Conservation (phyloP, 495 filamentous ascomycete genomes). For the Hamigera avellanea region DNA sequence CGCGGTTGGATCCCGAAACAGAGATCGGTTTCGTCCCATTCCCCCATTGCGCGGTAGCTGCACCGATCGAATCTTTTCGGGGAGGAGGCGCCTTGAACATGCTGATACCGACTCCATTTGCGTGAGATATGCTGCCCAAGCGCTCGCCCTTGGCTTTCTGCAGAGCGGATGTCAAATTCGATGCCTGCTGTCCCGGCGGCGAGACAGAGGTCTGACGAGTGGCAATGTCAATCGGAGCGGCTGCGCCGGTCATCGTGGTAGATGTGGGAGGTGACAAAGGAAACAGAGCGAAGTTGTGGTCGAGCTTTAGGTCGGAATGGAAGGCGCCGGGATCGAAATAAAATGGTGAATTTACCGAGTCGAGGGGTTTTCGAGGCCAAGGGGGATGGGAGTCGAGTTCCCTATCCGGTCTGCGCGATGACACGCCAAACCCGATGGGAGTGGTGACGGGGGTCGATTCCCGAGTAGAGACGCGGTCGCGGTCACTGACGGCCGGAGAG, state of each 20-base stretch:
- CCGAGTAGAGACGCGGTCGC: constrained; percentile 29
- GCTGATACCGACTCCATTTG: constrained; percentile 37
- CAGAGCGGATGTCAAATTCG: constrained; percentile 51
- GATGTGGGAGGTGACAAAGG: constrained; percentile 16
- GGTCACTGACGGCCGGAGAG: constrained; percentile 27
- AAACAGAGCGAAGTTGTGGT: constrained; percentile 35
- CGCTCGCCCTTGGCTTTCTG: constrained; percentile 35
- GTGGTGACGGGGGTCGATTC: constrained; percentile 32
- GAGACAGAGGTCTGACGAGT: constrained; percentile 51
- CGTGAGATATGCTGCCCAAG: constrained; percentile 28
- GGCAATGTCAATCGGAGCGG: constrained; percentile 55
- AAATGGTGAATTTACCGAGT: constrained; percentile 5
- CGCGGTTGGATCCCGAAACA: constrained; percentile 62
- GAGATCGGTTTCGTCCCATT: constrained; percentile 79
- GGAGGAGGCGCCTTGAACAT: constrained; percentile 44
- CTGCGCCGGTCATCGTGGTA: constrained; percentile 37
- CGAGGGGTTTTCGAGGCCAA: constrained; percentile 7
- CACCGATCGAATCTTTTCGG: constrained; percentile 62
- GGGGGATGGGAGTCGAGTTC: constrained; percentile 9
- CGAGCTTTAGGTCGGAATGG: constrained; percentile 11
- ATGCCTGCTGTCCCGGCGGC: constrained; percentile 47
- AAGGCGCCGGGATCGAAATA: constrained; percentile 2
- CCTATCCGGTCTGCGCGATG: constrained; percentile 30
- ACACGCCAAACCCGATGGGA: constrained; percentile 31
- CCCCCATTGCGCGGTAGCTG: constrained; percentile 44